Conservation (phyloP, 2,329 filamentous ascomycete species). For the Dothistroma septosporum region DNA sequence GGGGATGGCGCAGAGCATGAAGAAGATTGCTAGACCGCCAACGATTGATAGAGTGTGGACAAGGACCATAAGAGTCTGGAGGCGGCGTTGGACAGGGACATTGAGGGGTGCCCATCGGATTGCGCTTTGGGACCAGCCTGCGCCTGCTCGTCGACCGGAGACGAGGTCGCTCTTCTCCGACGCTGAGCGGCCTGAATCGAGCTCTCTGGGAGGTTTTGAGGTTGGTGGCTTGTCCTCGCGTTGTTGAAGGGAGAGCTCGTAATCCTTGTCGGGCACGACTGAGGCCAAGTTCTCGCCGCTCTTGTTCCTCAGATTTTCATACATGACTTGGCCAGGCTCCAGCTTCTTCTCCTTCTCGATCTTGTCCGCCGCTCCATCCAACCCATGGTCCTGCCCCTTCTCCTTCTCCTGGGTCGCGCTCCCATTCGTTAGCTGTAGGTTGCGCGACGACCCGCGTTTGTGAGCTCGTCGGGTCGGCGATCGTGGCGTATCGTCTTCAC, state of each 20-base stretch:
- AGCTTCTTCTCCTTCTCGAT: slow-evolving; percentile 8
- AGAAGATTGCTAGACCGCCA: slow-evolving; percentile 67
- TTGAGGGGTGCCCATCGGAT: slow-evolving; percentile 87
- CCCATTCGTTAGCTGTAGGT: slow-evolving; percentile 18
- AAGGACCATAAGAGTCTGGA: slow-evolving; percentile 49
- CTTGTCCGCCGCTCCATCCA: slow-evolving; percentile 8
- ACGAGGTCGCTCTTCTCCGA: slow-evolving; percentile 40
- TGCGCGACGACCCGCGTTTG: slow-evolving; percentile 27
- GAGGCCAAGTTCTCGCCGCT: slow-evolving; percentile 43
- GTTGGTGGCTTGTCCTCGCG: slow-evolving; percentile 32
- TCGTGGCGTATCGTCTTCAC: slow-evolving; percentile 30
- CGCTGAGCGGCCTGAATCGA: not conserved
- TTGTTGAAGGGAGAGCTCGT: slow-evolving; percentile 28
- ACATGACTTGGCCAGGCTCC: slow-evolving; percentile 33
- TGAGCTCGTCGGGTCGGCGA: slow-evolving; percentile 27
- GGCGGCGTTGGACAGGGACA: slow-evolving; percentile 51
- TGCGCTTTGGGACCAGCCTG: slow-evolving; percentile 48
- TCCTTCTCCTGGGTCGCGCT: slow-evolving; percentile 15
- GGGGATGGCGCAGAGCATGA: slow-evolving; percentile 85
- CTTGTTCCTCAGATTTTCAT: slow-evolving; percentile 43
- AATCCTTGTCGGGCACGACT: slow-evolving; percentile 22
- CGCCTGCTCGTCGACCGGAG: slow-evolving; percentile 51
- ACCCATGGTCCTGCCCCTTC: slow-evolving; percentile 8
- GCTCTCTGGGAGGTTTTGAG: slow-evolving; percentile 20
- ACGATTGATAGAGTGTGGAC: slow-evolving; percentile 49